Evolutionary conservation across 2,329 filamentous ascomycete species (phyloP).

Genomic region (Sarocladiaceae sp.): DNA sequence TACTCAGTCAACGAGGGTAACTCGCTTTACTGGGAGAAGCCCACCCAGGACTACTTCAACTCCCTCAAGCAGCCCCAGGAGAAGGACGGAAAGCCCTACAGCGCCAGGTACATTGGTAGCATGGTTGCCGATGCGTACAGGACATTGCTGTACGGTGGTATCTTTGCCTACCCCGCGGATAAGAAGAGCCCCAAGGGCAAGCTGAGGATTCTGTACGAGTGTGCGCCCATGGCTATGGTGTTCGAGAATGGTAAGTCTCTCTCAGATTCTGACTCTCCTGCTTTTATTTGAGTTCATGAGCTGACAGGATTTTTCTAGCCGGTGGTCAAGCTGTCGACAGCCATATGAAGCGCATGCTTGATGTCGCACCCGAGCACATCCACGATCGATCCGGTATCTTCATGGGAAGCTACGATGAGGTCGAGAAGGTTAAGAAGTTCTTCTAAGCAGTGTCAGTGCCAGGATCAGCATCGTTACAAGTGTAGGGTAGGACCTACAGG

Average conservation of each 20-base stretch:
- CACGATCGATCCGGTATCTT: constrained; percentile 96
- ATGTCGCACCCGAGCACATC: constrained; percentile 83
- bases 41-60: constrained; percentile 82
- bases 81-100: constrained; percentile 79
- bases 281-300: neutral
- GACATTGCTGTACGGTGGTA: constrained; percentile 88
- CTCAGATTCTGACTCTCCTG: neutral
- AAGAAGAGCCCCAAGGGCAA: constrained; percentile 99
- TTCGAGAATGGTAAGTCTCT: constrained; percentile 93
- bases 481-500: no score
- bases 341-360: constrained; percentile 85
- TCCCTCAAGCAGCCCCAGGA: constrained; percentile 74
- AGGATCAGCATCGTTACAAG: no score
- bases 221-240: constrained; percentile 96
- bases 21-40: constrained; percentile 90
- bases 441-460: no score
- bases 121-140: constrained; percentile 99
- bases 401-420: constrained; percentile 88
- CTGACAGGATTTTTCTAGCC: constrained; percentile 42
- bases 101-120: constrained; percentile 87
- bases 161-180: constrained; percentile 96
- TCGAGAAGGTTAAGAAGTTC: constrained; percentile 87
- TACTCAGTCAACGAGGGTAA: constrained; percentile 99
- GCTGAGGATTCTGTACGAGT: constrained; percentile 94
- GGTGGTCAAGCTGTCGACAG: constrained; percentile 89